Base-by-base conservation (phyloP, 2,329 filamentous ascomycete species). In the Fusarium piperis region DNA sequence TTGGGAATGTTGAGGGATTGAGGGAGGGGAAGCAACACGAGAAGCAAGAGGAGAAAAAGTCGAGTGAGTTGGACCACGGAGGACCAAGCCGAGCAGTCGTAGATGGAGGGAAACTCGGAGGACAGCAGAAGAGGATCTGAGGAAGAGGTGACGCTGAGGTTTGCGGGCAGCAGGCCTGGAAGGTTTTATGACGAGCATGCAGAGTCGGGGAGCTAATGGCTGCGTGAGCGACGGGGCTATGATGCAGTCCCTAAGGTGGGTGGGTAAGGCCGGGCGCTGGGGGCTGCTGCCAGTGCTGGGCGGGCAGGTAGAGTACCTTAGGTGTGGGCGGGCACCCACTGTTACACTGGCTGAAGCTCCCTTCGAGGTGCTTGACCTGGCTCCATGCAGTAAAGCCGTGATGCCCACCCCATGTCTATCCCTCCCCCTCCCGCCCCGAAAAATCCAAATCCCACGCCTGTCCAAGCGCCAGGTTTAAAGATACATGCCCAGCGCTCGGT, bases 121-220 rank as follows among this genome's bases (percentile, higher is more conserved):
- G 68, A 63, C 55, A 68, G 65, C 66, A 57, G 67, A 68, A 65
- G 67, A 64, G 60, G 59, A 66, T 76, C 59, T 76, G 64, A 41
- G 68, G 65, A 59, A 65, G 62, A 75, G 73, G 67, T 74, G 70
- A 74, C 64, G 74, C 56, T 39, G 52, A 73, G 61, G 69, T 71
- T 68, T 62, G 66, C 55, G 66, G 68, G 65, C 63, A 67, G 71
- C 70, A 72, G 71, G 67, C 69, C 56, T 69, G 62, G 65, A 76
- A 73, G 75, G 75, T 77, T 77, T 77, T 77, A 77, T 77, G 75
- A 77, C 75, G 73, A 77, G 72, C 58, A 74, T 72, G 67, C 67
- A 67, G 71, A 62, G 65, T 59, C 65, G 66, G 70, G 70, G 73
- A 77, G 73, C 73, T 77, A 77, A 72, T 66, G 67, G 67, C 66